Percentiles rank a stretch among this genome's conserved stretches.
Conservation (phyloP, 2,329 filamentous ascomycete species). For the Cladophialophora psammophila region DNA sequence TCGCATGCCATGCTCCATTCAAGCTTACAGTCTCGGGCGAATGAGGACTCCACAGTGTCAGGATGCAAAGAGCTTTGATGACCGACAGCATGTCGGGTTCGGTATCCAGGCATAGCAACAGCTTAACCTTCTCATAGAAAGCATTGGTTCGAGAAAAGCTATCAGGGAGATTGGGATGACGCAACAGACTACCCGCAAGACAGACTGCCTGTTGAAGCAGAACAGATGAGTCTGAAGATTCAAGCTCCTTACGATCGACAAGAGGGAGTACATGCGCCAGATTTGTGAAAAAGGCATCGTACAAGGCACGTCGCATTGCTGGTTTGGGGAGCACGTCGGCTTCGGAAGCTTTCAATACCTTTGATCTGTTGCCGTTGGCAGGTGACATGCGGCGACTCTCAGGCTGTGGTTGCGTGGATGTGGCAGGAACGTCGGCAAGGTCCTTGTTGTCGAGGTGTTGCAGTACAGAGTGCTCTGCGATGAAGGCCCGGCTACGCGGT, state of each 20-base stretch:
- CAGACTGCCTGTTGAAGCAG: slow-evolving; percentile 34
- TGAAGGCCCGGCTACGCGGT: no score
- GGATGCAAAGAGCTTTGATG: slow-evolving; percentile 38
- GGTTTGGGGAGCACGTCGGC: slow-evolving; percentile 13
- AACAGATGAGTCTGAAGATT: not conserved
- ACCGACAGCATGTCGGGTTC: slow-evolving; percentile 32
- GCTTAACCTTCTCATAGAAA: slow-evolving; percentile 39
- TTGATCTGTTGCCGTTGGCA: no score
- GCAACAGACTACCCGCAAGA: slow-evolving; percentile 35
- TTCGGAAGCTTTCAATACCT: no score
- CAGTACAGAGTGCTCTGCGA: no score
- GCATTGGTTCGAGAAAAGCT: slow-evolving; percentile 15
- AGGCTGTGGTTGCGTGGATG: no score
- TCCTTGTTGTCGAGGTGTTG: no score
- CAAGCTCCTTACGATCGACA: slow-evolving; percentile 28
- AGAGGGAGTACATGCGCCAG: slow-evolving; percentile 37
- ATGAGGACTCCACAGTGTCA: slow-evolving; percentile 36
- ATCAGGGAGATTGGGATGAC: slow-evolving; percentile 22
- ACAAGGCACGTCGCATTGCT: slow-evolving; percentile 11
- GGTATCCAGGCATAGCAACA: slow-evolving; percentile 36
- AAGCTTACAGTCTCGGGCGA: slow-evolving; percentile 32
- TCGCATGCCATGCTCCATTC: slow-evolving; percentile 39
- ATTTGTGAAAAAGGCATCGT: slow-evolving; percentile 39
- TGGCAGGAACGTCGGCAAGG: no score
- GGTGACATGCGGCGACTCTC: no score